phyloP scores from a whole-genome alignment of 768 basidiomycete genomes.

The Lactarius hengduanensis region DNA sequence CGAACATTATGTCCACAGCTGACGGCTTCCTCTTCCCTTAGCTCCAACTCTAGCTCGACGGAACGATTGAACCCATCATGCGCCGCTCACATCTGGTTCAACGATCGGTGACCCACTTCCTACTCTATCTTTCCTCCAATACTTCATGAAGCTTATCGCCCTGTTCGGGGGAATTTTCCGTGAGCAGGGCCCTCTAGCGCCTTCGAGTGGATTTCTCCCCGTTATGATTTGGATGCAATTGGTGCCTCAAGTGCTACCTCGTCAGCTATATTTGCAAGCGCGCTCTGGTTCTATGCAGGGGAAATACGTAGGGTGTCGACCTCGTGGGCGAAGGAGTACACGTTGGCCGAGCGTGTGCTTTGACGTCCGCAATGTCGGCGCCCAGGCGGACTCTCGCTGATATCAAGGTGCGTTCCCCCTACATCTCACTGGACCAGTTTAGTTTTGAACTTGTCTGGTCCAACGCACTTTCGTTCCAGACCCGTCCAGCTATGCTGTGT shows the following conservation, averaged over 20 bases:
- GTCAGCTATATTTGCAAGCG: background rate
- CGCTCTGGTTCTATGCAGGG: background rate
- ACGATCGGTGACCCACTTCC: background rate
- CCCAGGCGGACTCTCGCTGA: background rate
- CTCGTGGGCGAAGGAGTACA: conserved; percentile 5
- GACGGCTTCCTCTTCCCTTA: background rate
- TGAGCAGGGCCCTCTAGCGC: background rate
- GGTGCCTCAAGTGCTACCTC: background rate
- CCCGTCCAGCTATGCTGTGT: background rate
- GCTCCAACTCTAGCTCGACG: background rate
- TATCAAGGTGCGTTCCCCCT: background rate
- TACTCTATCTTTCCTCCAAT: background rate
- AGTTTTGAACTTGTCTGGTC: background rate
- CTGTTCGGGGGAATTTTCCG: background rate
- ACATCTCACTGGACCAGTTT: background rate
- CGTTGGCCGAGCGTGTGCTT: conserved; percentile 16
- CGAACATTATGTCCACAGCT: background rate
- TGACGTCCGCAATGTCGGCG: conserved; percentile 3
- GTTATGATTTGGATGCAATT: background rate
- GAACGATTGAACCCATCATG: background rate
- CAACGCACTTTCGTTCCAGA: background rate
- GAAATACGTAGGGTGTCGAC: background rate
- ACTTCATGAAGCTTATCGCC: background rate
- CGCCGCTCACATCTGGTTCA: background rate
- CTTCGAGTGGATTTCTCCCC: background rate